Evolutionary conservation across 1,284 basidiomycete species (phyloP).

Genomic region (Cryptococcus sp.): DNA sequence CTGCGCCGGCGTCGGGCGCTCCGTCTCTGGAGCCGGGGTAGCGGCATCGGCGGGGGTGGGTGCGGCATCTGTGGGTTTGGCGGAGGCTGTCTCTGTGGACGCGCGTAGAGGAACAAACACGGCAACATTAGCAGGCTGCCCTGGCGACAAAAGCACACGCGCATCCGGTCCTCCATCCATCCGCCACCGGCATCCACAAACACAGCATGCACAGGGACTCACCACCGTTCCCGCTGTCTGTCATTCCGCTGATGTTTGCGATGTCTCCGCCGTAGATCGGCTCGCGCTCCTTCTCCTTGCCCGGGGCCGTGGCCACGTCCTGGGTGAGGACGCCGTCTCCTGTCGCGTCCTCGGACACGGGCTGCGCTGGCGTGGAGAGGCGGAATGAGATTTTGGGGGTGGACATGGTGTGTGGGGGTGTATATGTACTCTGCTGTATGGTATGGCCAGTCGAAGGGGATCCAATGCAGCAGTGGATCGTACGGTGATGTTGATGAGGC

Average conservation of each 20-base stretch:
- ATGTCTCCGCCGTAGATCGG: constrained; percentile 48
- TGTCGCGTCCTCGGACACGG: constrained; percentile 15
- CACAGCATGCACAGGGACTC: constrained; percentile 1
- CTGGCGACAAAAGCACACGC: neutral
- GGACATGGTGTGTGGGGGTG: constrained; percentile 30
- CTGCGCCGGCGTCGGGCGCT: constrained; percentile 38
- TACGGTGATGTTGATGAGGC: too few relatives aligned
- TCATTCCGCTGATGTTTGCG: constrained; percentile 42
- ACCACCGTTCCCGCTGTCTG: constrained; percentile 32
- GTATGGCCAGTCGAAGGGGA: too few relatives aligned
- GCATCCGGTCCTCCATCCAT: neutral
- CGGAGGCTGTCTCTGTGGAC: constrained; percentile 17
- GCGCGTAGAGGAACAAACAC: neutral
- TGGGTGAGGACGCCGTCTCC: constrained; percentile 43
- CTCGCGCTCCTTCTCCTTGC: constrained; percentile 50
- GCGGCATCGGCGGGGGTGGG: constrained; percentile 17
- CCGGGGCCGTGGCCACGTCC: constrained; percentile 44
- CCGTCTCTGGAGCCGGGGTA: constrained; percentile 23
- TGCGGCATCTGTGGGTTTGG: constrained; percentile 4
- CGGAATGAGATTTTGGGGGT: constrained; percentile 46
- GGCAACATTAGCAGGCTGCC: neutral
- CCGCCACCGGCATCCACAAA: neutral
- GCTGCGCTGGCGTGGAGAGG: constrained; percentile 24
- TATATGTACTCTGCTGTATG: too few relatives aligned
- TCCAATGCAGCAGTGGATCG: too few relatives aligned